Evolutionary conservation across 176 grass and related monocot species (phyloP).

Genomic region (Canna indica): DNA sequence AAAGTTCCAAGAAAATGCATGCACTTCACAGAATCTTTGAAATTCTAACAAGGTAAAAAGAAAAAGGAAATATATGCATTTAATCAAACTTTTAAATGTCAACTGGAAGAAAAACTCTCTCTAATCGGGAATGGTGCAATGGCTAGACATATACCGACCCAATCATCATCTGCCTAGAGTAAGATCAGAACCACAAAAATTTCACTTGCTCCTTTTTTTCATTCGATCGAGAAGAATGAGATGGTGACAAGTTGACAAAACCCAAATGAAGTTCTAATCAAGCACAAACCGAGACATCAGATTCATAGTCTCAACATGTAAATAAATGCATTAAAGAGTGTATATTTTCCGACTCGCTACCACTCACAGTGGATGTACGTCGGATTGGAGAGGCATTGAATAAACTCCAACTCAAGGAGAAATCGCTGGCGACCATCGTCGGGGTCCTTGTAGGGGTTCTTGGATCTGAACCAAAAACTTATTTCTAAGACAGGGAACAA

Average conservation of each 20-base stretch:
- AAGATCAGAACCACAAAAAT: too few relatives aligned
- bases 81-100: background rate
- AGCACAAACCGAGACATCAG: background rate
- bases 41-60: background rate
- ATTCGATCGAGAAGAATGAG: background rate
- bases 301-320: background rate
- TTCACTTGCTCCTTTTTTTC: background rate
- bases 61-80: background rate
- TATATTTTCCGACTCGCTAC: background rate
- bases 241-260: background rate
- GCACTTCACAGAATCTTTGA: background rate
- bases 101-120: background rate
- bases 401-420: slow-evolving; percentile 76
- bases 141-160: too few relatives aligned
- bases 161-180: too few relatives aligned
- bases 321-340: background rate
- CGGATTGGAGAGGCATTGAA: slow-evolving; percentile 94
- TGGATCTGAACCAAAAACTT: slow-evolving; percentile 14
- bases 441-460: slow-evolving; percentile 61
- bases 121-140: too few relatives aligned
- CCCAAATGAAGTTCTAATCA: background rate
- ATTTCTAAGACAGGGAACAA: background rate
- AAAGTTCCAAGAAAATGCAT: background rate
- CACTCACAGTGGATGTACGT: slow-evolving; percentile 85
- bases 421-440: slow-evolving; percentile 70